phyloP scores from a whole-genome alignment of 495 filamentous ascomycete genomes.

The Hamigera avellanea region DNA sequence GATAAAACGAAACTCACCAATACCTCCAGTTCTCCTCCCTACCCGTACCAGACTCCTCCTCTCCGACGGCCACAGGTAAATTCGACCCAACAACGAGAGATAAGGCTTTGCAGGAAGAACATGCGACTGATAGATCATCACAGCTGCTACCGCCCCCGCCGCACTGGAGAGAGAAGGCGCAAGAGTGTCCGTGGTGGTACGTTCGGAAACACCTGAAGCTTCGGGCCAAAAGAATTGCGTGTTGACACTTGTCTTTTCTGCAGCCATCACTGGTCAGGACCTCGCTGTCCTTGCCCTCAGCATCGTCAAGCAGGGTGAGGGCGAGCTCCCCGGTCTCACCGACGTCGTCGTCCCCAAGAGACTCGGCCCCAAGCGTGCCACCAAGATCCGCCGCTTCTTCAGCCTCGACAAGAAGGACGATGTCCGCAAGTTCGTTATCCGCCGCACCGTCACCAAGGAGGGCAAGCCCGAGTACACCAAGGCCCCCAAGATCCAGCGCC shows the following conservation, averaged over 20 bases:
- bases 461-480: conserved; percentile 98
- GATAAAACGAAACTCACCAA: conserved; percentile 18
- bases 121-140: conserved; percentile 22
- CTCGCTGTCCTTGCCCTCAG: conserved; percentile 83
- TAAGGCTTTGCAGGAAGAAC: not conserved
- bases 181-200: conserved; percentile 90
- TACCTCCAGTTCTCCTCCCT: conserved; percentile 59
- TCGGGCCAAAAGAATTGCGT: not conserved
- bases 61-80: conserved; percentile 52
- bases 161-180: conserved; percentile 95
- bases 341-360: conserved; percentile 96
- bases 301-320: conserved; percentile 95
- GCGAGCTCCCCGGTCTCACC: conserved; percentile 87
- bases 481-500: conserved; percentile 97
- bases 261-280: conserved; percentile 83
- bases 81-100: not conserved
- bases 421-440: conserved; percentile 99
- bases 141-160: conserved; percentile 95
- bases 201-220: conserved; percentile 4
- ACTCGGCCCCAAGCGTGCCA: conserved; percentile 96
- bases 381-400: conserved; percentile 99
- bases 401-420: conserved; percentile 99
- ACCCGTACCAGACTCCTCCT: conserved; percentile 95
- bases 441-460: conserved; percentile 94
- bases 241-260: conserved; percentile 6